These are phyloP conservation scores for Aspergillus asperescens DNA, from an alignment of 495 filamentous ascomycete genomes.

Conservation along the genomic window DNA sequence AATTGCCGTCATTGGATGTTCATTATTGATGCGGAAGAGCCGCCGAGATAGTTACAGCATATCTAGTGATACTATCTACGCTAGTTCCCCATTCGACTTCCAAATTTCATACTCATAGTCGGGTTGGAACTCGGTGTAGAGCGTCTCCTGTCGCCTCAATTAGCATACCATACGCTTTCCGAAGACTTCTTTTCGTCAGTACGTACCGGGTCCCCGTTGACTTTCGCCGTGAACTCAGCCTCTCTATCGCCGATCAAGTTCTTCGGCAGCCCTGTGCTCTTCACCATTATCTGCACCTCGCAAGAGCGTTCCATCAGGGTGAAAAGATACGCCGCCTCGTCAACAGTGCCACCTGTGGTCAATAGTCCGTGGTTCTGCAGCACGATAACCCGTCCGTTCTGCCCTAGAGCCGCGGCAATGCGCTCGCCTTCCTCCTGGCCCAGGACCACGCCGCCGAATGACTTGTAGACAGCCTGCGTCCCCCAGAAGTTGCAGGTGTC, in stretches of 20 bases:
- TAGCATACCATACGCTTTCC: conserved; percentile 27
- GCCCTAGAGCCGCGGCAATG: conserved; percentile 44
- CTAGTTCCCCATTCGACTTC: background rate
- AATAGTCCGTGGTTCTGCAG: conserved; percentile 58
- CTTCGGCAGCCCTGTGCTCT: conserved; percentile 25
- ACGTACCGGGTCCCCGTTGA: background rate
- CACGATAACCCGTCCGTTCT: conserved; percentile 33
- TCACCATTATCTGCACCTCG: conserved; percentile 53
- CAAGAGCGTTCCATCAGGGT: conserved; percentile 53
- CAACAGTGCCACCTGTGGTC: conserved; percentile 50
- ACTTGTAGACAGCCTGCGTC: conserved; percentile 31
- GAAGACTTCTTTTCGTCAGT: background rate
- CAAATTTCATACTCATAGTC: background rate
- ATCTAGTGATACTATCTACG: too few species aligned
- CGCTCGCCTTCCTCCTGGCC: conserved; percentile 47
- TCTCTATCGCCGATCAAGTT: background rate
- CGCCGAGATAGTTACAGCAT: too few species aligned
- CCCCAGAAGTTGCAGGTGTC: background rate
- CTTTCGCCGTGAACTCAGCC: background rate
- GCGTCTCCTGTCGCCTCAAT: background rate
- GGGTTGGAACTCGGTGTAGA: background rate
- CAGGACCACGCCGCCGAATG: conserved; percentile 47
- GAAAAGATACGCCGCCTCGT: conserved; percentile 56
- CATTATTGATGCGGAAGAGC: too few species aligned
- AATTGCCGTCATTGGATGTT: too few species aligned